A percentile compares a stretch with the other conserved stretches of the same genome.
Conservation (phyloP, 805 yeast genomes). For the Myxozyma sirexii region DNA sequence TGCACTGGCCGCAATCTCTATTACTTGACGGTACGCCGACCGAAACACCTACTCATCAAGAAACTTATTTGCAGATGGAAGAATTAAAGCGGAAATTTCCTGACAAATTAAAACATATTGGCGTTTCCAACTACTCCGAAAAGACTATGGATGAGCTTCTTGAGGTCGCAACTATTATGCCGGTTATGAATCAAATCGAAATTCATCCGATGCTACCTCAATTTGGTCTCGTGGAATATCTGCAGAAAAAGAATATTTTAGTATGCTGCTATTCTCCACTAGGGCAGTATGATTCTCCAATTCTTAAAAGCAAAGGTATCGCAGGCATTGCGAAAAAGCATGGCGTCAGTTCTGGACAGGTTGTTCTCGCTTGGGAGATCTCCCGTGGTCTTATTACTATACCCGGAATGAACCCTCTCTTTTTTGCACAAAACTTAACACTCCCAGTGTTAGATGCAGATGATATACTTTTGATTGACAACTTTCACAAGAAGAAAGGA, state of each 20-base stretch:
- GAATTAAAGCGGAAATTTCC: conserved; percentile 53
- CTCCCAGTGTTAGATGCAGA: conserved; percentile 9
- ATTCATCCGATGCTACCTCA: conserved; percentile 55
- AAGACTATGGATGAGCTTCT: conserved; percentile 64
- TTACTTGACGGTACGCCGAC: conserved; percentile 45
- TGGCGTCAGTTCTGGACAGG: conserved; percentile 56
- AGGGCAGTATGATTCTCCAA: conserved; percentile 68
- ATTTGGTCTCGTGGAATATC: conserved; percentile 52
- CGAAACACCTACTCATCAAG: conserved; percentile 58
- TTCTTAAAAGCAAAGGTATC: conserved; percentile 57
- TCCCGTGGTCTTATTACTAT: conserved; percentile 72
- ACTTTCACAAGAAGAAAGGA: conserved; percentile 13
- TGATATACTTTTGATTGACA: conserved; percentile 4
- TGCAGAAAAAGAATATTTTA: conserved; percentile 54
- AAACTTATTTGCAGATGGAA: conserved; percentile 68
- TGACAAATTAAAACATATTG: conserved; percentile 65
- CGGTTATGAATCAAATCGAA: conserved; percentile 71
- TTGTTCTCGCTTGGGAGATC: conserved; percentile 79
- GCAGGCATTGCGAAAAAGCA: conserved; percentile 64
- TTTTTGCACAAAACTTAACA: conserved; percentile 55
- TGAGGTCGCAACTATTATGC: conserved; percentile 50
- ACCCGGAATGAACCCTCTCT: conserved; percentile 70
- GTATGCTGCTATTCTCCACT: conserved; percentile 79
- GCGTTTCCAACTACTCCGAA: conserved; percentile 76
- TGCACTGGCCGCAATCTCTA: conserved; percentile 81